Percentiles rank a stretch among this genome's conserved stretches.
Conservation (phyloP, 805 yeast species). For the Lipomyces yamanashiensis region DNA sequence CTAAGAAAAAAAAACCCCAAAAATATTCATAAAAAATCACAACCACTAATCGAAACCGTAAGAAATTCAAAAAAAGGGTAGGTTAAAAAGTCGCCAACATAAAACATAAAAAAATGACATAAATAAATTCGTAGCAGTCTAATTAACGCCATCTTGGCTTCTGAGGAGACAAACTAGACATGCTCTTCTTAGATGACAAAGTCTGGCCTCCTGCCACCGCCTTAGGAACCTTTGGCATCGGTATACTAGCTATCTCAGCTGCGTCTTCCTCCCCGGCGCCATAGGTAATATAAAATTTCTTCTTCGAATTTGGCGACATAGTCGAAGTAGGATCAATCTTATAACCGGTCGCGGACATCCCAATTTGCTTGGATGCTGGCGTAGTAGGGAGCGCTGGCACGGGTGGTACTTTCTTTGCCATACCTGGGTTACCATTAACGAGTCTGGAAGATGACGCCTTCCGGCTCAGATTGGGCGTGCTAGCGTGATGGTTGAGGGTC, state of each 20-base stretch:
- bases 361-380: background rate
- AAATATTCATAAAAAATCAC: background rate
- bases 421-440: background rate
- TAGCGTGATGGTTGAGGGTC: slow-evolving; percentile 29
- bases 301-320: slow-evolving; percentile 21
- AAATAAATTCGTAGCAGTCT: background rate
- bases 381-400: slow-evolving; percentile 13
- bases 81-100: background rate
- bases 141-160: slow-evolving; percentile 30
- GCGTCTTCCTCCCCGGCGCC: slow-evolving; percentile 5
- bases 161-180: slow-evolving; percentile 16
- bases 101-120: background rate
- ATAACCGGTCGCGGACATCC: background rate
- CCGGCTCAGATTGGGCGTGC: slow-evolving; percentile 29
- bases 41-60: background rate
- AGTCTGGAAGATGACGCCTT: slow-evolving; percentile 5
- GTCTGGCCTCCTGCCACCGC: background rate
- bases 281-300: slow-evolving; percentile 30
- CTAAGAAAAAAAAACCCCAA: background rate
- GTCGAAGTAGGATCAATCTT: slow-evolving; percentile 1
- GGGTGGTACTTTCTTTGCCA: slow-evolving; percentile 12
- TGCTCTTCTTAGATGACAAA: slow-evolving; percentile 23
- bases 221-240: slow-evolving; percentile 1
- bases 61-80: background rate
- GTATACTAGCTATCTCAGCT: background rate